Conservation (phyloP, 352 stramenopile species). For the Phytophthora foliorum region DNA sequence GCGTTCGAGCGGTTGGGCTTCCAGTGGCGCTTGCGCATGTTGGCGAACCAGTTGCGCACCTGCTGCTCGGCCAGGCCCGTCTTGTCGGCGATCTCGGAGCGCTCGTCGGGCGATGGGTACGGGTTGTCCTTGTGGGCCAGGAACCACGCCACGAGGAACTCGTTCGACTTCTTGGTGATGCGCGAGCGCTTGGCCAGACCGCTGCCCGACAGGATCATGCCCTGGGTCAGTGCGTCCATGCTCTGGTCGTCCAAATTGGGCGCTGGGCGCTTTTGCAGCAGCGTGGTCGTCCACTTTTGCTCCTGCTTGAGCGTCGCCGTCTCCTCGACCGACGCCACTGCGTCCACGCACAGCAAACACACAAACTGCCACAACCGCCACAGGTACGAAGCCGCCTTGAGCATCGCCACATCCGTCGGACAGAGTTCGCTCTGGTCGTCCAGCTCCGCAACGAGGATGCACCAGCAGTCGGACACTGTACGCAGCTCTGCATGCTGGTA, state of each 20-base stretch:
- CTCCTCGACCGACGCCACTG: constrained; percentile 46
- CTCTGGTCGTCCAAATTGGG: constrained; percentile 48
- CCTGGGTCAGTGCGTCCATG: constrained; percentile 47
- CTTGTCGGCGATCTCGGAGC: constrained; percentile 68
- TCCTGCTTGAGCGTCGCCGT: constrained; percentile 19
- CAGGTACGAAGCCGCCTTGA: constrained; percentile 68
- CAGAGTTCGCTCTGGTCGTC: constrained; percentile 26
- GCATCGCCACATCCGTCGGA: constrained; percentile 57
- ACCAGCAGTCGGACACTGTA: constrained; percentile 27
- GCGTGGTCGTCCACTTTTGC: constrained; percentile 11
- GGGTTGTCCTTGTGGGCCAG: constrained; percentile 87
- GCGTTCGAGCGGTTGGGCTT: constrained; percentile 72
- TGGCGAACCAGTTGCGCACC: constrained; percentile 91
- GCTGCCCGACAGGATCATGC: constrained; percentile 37
- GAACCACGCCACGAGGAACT: constrained; percentile 90
- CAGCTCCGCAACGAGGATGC: constrained; percentile 36
- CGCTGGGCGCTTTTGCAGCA: constrained; percentile 38
- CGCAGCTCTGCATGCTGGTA: constrained; percentile 54
- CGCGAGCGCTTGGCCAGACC: constrained; percentile 56
- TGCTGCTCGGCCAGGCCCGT: constrained; percentile 84
- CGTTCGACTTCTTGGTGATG: constrained; percentile 79
- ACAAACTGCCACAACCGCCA: constrained; percentile 68
- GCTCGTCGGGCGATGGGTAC: constrained; percentile 78
- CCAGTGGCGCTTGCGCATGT: constrained; percentile 92
- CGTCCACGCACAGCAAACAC: constrained; percentile 48